Base-by-base conservation (phyloP, 148 eudicot species). In the Arbutus unedo region DNA sequence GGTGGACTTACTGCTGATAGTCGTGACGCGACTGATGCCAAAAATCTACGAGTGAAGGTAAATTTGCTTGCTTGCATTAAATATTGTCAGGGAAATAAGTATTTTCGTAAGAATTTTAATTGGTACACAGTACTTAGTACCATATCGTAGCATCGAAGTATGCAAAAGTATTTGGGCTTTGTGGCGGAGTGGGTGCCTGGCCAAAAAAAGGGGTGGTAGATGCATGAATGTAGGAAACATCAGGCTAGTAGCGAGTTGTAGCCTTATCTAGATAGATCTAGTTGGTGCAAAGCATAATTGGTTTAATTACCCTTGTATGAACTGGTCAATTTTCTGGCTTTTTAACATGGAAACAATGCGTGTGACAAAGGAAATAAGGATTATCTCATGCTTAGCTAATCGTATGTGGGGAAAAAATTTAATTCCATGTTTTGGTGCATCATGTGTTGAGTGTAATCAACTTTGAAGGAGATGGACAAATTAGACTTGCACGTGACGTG, bases 11-110 rank as follows among this genome's bases (percentile, higher is more conserved):
- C 90, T 83, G 79, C 89, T 38, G 90, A 80, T 8, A 76, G 51
- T 75, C 89, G 84, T 75, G 91, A 80, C 49, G 73, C 79, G 44
- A 44, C 83, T 15, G 98, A 94, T 84, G 82, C 94, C 19, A 94
- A 92, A 78, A 91, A 92, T 84, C 83, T 92, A 14, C 89, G 90
- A 18, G 98, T 90, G 74, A 94, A 94, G 98, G 98, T 92, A 86
- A 13, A 60, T 2, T 11, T 47, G 11, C n/a, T 56, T 41, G 8
- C 6, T 79, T 60, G 44, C 11, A 66, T 11, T 25, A 11, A 31
- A 9, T 1, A 18, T 23, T 54, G 14, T 6, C 60, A 10, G 38
- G 51, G 10, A 5, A n/a, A 21, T 60, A n/a, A 3, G n/a, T 70
- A 9, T 25, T 3, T 72, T 25, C 14, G 70, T 55, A 38, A 74